Evolutionary conservation across 495 filamentous ascomycete species (phyloP).

Genomic region (Neurospora sp.): DNA sequence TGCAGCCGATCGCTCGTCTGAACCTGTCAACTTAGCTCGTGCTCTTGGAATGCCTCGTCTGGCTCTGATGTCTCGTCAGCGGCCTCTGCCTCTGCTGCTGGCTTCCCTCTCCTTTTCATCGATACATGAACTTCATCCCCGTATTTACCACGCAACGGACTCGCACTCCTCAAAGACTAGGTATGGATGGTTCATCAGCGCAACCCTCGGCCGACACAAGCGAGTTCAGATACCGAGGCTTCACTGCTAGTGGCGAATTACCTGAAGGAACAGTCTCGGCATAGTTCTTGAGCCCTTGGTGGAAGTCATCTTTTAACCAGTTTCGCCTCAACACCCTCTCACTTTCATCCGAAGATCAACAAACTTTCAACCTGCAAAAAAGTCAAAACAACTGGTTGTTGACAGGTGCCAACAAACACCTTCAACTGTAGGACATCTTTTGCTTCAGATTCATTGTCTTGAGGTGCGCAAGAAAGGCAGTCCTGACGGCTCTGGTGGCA

Average conservation of each 20-base stretch:
- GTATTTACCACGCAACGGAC: not conserved
- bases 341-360: not conserved
- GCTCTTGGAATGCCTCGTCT: not conserved
- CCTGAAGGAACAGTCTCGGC: not conserved
- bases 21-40: not conserved
- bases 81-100: not conserved
- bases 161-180: not conserved
- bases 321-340: not conserved
- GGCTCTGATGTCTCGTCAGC: not conserved
- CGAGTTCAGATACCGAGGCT: not conserved
- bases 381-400: not conserved
- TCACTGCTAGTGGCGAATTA: not conserved
- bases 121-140: not conserved
- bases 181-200: not conserved
- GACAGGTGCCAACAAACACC: not conserved
- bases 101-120: not conserved
- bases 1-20: not conserved
- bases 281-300: not conserved
- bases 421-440: not conserved
- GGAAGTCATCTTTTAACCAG: not conserved
- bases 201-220: not conserved
- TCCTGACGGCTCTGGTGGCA: not conserved
- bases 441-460: not conserved
- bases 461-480: not conserved
- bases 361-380: not conserved